phyloP scores from a whole-genome alignment of 495 filamentous ascomycete genomes.

The Margaritispora aquatica region DNA sequence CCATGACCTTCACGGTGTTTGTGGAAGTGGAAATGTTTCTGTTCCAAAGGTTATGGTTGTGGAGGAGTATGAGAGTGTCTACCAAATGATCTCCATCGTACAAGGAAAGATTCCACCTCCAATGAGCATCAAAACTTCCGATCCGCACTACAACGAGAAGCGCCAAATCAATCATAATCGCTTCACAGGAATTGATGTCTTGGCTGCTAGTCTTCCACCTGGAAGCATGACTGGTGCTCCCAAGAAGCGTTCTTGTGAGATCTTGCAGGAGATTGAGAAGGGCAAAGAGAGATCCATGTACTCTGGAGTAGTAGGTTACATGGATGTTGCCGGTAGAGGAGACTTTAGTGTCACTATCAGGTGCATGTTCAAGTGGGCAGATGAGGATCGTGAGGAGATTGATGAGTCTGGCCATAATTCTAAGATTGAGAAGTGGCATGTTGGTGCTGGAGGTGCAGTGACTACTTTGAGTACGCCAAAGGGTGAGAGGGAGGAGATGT shows the following conservation, averaged over 20 bases:
- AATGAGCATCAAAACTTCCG: slow-evolving; percentile 20
- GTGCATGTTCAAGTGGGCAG: slow-evolving; percentile 63
- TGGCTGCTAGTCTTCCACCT: slow-evolving; percentile 73
- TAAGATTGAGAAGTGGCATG: slow-evolving; percentile 56
- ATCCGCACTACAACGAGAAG: slow-evolving; percentile 26
- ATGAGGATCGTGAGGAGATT: slow-evolving; percentile 28
- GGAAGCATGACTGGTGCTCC: slow-evolving; percentile 95
- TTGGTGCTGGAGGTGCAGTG: slow-evolving; percentile 86
- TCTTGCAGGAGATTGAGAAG: slow-evolving; percentile 64
- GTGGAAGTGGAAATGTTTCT: slow-evolving; percentile 60
- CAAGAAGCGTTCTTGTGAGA: slow-evolving; percentile 82
- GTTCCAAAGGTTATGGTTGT: slow-evolving; percentile 68
- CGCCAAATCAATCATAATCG: slow-evolving; percentile 22
- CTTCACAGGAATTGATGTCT: slow-evolving; percentile 63
- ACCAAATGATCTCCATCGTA: slow-evolving; percentile 83
- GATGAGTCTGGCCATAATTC: slow-evolving; percentile 18
- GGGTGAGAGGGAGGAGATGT: slow-evolving; percentile 89
- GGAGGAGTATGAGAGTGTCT: slow-evolving; percentile 86
- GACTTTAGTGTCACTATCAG: slow-evolving; percentile 88
- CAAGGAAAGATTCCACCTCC: slow-evolving; percentile 53
- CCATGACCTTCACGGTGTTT: slow-evolving; percentile 82
- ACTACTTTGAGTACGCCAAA: slow-evolving; percentile 70
- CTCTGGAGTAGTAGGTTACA: slow-evolving; percentile 82
- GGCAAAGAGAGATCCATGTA: slow-evolving; percentile 68
- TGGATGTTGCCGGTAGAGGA: slow-evolving; percentile 76